A percentile compares a stretch with the other conserved stretches of the same genome.
Conservation (phyloP, 2,329 filamentous ascomycete species). For the Trichophyton schoenleinii region DNA sequence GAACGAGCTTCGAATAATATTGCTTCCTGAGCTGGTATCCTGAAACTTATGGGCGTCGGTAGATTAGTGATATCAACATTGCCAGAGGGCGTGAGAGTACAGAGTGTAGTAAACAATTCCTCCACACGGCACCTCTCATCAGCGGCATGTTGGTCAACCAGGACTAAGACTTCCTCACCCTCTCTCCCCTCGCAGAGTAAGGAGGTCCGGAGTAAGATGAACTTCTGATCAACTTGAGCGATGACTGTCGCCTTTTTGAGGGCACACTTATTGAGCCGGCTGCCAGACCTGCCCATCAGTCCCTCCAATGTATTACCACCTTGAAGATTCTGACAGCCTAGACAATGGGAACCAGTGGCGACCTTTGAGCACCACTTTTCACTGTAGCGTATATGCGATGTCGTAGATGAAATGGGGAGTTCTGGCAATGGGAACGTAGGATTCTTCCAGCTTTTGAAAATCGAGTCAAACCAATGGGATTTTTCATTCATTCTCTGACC, state of each 20-base stretch:
- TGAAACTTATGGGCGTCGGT: conserved; percentile 48
- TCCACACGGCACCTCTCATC: conserved; percentile 82
- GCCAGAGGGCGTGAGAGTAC: conserved; percentile 18
- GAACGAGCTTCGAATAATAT: conserved; percentile 44
- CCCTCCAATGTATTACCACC: background rate
- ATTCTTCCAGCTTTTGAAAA: conserved; percentile 60
- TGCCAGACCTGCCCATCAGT: conserved; percentile 5
- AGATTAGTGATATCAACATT: conserved; percentile 24
- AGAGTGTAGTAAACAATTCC: conserved; percentile 50
- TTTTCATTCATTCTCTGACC: background rate
- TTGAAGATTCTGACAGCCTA: background rate
- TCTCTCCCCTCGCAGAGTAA: background rate
- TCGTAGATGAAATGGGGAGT: conserved; percentile 28
- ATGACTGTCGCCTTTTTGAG: conserved; percentile 54
- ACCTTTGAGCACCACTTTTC: background rate
- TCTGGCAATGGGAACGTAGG: conserved; percentile 53
- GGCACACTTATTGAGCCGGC: conserved; percentile 46
- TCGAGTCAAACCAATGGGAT: conserved; percentile 44
- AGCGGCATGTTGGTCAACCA: conserved; percentile 89
- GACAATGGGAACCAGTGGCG: background rate
- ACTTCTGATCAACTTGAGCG: conserved; percentile 79
- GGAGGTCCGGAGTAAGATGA: conserved; percentile 53
- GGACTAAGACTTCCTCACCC: conserved; percentile 42
- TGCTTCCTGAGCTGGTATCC: conserved; percentile 50
- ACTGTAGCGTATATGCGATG: background rate